A percentile compares a stretch with the other conserved stretches of the same genome.
These are phyloP conservation scores for Penicillium paneum DNA, from an alignment of 2,329 filamentous ascomycete genomes.

Conservation along the genomic window DNA sequence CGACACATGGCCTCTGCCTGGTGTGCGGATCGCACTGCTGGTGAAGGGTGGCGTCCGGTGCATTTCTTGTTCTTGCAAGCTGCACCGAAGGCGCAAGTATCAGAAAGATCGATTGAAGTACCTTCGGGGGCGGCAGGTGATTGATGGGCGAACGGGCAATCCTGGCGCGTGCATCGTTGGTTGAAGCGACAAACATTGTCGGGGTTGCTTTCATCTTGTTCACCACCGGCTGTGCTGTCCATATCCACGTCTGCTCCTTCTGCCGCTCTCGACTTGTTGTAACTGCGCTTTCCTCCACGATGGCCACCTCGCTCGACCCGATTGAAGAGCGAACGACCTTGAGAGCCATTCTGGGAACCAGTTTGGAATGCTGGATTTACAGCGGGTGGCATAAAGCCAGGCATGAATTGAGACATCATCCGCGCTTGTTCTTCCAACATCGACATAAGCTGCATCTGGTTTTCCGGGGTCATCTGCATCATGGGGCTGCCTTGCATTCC, in stretches of 20 bases:
- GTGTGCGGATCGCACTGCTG: slow-evolving; percentile 72
- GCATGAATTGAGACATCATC: slow-evolving; percentile 73
- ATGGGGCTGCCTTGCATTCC: slow-evolving; percentile 40
- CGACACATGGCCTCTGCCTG: slow-evolving; percentile 84
- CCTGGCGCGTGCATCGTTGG: slow-evolving; percentile 77
- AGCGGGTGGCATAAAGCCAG: slow-evolving; percentile 52
- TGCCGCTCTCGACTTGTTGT: slow-evolving; percentile 25
- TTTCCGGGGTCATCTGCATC: slow-evolving; percentile 60
- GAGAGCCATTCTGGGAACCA: slow-evolving; percentile 46
- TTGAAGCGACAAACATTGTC: slow-evolving; percentile 86
- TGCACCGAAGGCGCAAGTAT: slow-evolving; percentile 78
- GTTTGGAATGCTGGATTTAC: slow-evolving; percentile 55
- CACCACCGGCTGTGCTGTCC: slow-evolving; percentile 21
- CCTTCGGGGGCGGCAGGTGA: slow-evolving; percentile 83
- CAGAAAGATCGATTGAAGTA: slow-evolving; percentile 71
- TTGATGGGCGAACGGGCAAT: slow-evolving; percentile 92
- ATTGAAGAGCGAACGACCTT: slow-evolving; percentile 68
- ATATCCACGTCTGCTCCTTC: slow-evolving; percentile 38
- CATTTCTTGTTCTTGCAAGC: slow-evolving; percentile 97
- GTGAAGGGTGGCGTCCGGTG: slow-evolving; percentile 85
- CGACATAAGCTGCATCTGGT: slow-evolving; percentile 70
- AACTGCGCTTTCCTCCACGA: slow-evolving; percentile 51
- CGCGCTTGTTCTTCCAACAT: slow-evolving; percentile 83
- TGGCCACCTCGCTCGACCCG: slow-evolving; percentile 57
- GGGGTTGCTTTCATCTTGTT: slow-evolving; percentile 54